Conservation (phyloP, 768 basidiomycete genomes). For the Trametes cingulata region DNA sequence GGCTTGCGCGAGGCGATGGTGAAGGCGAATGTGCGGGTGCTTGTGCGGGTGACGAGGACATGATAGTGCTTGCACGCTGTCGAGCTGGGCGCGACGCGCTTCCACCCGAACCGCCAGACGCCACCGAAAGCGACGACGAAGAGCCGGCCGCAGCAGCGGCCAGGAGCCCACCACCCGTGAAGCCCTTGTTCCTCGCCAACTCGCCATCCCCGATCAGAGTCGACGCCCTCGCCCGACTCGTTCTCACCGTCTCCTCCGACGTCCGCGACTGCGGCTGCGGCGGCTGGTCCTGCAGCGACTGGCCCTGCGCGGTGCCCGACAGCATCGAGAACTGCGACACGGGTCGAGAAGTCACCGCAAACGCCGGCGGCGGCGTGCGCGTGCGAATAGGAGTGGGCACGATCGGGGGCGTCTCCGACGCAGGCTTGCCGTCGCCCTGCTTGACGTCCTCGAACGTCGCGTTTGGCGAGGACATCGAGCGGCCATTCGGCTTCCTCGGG, state of each 20-base stretch:
- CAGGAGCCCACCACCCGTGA: conserved; percentile 30
- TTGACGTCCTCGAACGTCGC: conserved; percentile 30
- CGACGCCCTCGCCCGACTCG: conserved; percentile 10
- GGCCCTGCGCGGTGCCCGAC: conserved; percentile 1
- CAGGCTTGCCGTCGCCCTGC: conserved; percentile 20
- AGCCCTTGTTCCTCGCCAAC: conserved; percentile 19
- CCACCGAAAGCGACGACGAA: not conserved
- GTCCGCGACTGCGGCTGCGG: not conserved
- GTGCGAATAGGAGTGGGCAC: conserved; percentile 35
- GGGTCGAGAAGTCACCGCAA: conserved; percentile 39
- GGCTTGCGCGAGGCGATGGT: conserved; percentile 11
- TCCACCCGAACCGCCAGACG: conserved; percentile 10
- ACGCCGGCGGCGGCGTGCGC: conserved; percentile 34
- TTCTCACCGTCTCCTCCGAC: conserved; percentile 12
- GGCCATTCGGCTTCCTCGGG: conserved; percentile 21
- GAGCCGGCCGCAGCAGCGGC: conserved; percentile 6
- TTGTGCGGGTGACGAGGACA: conserved; percentile 5
- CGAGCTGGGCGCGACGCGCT: conserved; percentile 1
- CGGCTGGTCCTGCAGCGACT: not conserved
- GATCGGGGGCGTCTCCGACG: conserved; percentile 30
- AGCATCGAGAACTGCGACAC: conserved; percentile 29
- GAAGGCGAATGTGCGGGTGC: conserved; percentile 3
- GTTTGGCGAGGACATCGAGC: conserved; percentile 29
- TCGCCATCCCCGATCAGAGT: conserved; percentile 24
- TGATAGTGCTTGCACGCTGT: conserved; percentile 12